phyloP scores from a whole-genome alignment of 139 green algal genomes.

The Zygnema circumcarinatum region DNA sequence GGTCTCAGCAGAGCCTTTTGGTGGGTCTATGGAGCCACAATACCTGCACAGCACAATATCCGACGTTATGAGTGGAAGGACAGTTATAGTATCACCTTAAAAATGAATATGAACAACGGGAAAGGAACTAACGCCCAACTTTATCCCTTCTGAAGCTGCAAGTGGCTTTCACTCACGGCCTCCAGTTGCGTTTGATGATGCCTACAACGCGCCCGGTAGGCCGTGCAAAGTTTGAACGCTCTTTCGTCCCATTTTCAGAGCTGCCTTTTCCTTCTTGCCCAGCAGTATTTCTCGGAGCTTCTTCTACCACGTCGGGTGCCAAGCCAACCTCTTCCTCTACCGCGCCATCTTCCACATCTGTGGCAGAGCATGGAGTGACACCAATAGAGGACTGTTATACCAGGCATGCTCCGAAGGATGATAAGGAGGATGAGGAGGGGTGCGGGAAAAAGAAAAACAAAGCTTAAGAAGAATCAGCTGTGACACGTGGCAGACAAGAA shows the following conservation, averaged over 20 bases:
- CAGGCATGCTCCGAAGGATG: no score
- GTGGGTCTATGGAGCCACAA: constrained; percentile 43
- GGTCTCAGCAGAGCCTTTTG: not conserved
- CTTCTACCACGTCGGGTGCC: constrained; percentile 50
- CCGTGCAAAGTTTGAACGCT: constrained; percentile 3
- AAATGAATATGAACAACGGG: no score
- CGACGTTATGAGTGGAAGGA: not conserved
- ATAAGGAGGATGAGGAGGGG: no score
- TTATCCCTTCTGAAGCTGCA: no score
- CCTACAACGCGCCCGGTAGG: constrained; percentile 61
- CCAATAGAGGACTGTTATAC: no score
- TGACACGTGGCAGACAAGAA: no score
- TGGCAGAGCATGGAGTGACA: no score
- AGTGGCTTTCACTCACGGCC: constrained; percentile 55
- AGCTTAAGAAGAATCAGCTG: no score
- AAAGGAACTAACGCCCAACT: no score
- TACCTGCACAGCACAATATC: constrained; percentile 34
- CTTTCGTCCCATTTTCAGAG: not conserved
- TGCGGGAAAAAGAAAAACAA: no score
- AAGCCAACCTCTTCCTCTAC: not conserved
- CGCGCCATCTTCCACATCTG: not conserved
- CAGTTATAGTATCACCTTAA: constrained; percentile 5
- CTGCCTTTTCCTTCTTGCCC: not conserved
- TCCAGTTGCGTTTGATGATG: constrained; percentile 65
- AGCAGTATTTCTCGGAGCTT: constrained; percentile 5